Percentiles rank a stretch among this genome's conserved stretches.
These are phyloP conservation scores for Tetrapisispora fleetii DNA, from an alignment of 805 yeast genomes.

Conservation along the genomic window DNA sequence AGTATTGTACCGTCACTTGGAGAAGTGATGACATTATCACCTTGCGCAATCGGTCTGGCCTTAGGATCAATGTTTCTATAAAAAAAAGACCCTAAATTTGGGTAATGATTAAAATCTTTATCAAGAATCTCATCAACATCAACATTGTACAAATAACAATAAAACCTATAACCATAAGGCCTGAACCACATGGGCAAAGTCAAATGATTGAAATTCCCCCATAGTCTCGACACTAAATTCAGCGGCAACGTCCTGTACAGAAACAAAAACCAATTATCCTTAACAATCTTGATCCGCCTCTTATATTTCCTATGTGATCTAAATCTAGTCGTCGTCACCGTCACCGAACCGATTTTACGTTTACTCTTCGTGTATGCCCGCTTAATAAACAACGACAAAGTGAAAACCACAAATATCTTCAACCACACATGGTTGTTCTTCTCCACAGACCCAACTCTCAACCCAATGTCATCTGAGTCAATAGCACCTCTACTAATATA, in stretches of 20 bases:
- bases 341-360: neutral
- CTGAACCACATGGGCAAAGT: slow-evolving; percentile 84
- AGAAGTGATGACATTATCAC: slow-evolving; percentile 53
- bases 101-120: slow-evolving; percentile 62
- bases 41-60: slow-evolving; percentile 59
- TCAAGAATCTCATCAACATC: slow-evolving; percentile 83
- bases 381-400: neutral
- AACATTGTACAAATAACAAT: slow-evolving; percentile 76
- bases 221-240: slow-evolving; percentile 79
- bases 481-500: neutral
- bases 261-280: slow-evolving; percentile 73
- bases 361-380: neutral
- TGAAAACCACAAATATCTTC: neutral
- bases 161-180: slow-evolving; percentile 68
- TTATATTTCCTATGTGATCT: neutral
- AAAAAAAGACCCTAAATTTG: slow-evolving; percentile 82
- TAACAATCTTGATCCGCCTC: slow-evolving; percentile 18
- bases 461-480: neutral
- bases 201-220: slow-evolving; percentile 87
- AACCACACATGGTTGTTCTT: neutral
- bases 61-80: slow-evolving; percentile 74
- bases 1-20: slow-evolving; percentile 92
- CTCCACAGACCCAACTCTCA: neutral
- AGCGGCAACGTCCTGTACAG: slow-evolving; percentile 84
- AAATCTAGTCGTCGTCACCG: neutral